Conservation (phyloP, 257 asterid species). For the Galeopsis tetrahit region DNA sequence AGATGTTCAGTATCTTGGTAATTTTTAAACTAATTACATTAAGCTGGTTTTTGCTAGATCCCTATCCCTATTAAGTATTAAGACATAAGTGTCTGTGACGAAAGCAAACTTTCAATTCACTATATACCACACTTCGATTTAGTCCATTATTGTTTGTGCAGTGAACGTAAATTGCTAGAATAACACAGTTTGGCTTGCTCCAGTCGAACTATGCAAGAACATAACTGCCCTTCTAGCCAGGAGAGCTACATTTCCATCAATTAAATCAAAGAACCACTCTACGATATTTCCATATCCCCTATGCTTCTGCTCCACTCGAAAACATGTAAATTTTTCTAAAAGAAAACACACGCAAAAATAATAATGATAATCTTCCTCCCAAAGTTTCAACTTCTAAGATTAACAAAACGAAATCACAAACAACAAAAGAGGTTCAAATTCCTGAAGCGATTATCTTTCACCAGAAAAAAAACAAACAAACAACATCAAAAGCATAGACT, state of each 20-base stretch:
- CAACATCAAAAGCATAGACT: not conserved
- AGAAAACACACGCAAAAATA: not conserved
- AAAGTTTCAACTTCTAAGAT: conserved; percentile 15
- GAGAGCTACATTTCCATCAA: conserved; percentile 2
- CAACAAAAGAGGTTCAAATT: not conserved
- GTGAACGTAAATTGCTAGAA: not conserved
- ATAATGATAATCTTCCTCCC: not conserved
- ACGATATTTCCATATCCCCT: not conserved
- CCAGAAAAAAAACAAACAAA: not conserved
- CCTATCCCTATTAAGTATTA: not conserved
- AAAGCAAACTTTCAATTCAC: not conserved
- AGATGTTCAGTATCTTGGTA: not conserved
- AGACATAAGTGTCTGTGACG: not conserved
- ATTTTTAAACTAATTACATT: conserved; percentile 1
- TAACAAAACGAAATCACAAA: conserved; percentile 23
- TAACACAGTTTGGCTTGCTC: not conserved
- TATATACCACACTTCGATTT: not conserved
- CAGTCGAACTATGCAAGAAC: not conserved
- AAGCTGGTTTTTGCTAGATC: not conserved
- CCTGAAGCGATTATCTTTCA: not conserved
- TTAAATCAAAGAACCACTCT: not conserved
- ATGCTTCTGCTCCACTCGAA: not conserved
- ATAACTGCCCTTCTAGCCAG: not conserved
- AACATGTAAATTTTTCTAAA: not conserved
- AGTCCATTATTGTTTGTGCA: not conserved